Conservation (phyloP, 176 grass and related monocot genomes). For the Tuctoria greenei region DNA sequence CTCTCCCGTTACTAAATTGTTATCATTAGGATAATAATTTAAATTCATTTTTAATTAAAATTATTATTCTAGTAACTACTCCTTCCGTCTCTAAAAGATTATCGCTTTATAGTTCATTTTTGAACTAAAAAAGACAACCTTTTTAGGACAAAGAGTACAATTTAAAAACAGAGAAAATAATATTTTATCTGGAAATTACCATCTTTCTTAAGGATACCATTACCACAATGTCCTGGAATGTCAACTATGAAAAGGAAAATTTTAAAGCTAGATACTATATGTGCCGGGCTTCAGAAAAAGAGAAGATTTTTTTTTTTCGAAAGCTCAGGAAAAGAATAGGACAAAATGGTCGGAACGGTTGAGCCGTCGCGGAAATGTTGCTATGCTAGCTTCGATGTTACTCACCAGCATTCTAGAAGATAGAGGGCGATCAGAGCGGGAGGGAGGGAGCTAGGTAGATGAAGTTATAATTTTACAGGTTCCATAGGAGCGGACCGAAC, state of each 20-base stretch:
- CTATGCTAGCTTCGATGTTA: not conserved
- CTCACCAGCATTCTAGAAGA: slow-evolving; percentile 23
- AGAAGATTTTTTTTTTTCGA: too few species aligned
- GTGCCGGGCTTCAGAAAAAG: not conserved
- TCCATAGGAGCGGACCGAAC: slow-evolving; percentile 33
- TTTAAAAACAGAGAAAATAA: too few species aligned
- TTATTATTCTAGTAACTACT: too few species aligned
- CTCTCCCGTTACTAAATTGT: too few species aligned
- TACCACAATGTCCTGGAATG: not conserved
- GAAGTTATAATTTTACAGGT: slow-evolving; percentile 19
- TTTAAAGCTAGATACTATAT: not conserved
- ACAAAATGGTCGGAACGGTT: not conserved
- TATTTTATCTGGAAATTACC: not conserved
- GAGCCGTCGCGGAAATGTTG: not conserved
- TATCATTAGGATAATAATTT: too few species aligned
- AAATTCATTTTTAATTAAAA: too few species aligned
- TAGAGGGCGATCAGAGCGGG: too few species aligned
- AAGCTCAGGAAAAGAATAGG: too few species aligned
- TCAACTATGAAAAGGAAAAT: not conserved
- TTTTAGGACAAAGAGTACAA: too few species aligned
- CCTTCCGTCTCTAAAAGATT: too few species aligned
- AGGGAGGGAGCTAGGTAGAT: not conserved
- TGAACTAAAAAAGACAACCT: too few species aligned
- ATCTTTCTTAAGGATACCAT: not conserved
- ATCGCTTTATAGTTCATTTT: too few species aligned